These are phyloP conservation scores for Kluyveromyces marxianus DNA, from an alignment of 1,139 yeast species.

Conservation along the genomic window DNA sequence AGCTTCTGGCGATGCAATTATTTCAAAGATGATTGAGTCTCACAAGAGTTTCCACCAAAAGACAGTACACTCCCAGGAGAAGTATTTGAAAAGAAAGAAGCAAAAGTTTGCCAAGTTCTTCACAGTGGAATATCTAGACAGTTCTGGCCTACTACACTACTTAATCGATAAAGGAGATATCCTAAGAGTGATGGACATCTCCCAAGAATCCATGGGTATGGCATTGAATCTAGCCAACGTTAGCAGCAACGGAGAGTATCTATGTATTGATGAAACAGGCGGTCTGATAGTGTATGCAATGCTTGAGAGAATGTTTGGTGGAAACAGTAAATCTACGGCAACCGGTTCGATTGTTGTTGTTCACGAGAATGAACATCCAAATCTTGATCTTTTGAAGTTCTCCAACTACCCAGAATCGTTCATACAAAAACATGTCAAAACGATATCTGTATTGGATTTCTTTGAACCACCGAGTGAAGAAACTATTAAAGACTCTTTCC, in stretches of 20 bases:
- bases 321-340: conserved; percentile 19
- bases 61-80: conserved; percentile 84
- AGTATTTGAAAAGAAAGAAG: conserved; percentile 83
- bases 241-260: conserved; percentile 80
- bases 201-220: conserved; percentile 75
- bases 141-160: conserved; percentile 67
- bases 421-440: conserved; percentile 50
- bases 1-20: conserved; percentile 71
- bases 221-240: conserved; percentile 72
- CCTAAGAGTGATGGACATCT: conserved; percentile 67
- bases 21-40: conserved; percentile 70
- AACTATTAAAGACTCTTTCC: conserved; percentile 41
- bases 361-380: conserved; percentile 92
- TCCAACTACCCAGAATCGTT: conserved; percentile 53
- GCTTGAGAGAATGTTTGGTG: conserved; percentile 82
- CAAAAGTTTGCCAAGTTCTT: conserved; percentile 83
- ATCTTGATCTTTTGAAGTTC: conserved; percentile 60
- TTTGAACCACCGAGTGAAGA: conserved; percentile 57
- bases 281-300: conserved; percentile 77
- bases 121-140: conserved; percentile 71
- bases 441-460: conserved; percentile 73
- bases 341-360: conserved; percentile 63
- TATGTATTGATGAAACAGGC: conserved; percentile 86
- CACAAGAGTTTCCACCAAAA: conserved; percentile 86
- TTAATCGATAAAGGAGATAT: conserved; percentile 68